Evolutionary conservation across 2,329 filamentous ascomycete genomes (phyloP), one percentile per base, ranked within the genome.

Genomic region (Onygenales sp.): DNA sequence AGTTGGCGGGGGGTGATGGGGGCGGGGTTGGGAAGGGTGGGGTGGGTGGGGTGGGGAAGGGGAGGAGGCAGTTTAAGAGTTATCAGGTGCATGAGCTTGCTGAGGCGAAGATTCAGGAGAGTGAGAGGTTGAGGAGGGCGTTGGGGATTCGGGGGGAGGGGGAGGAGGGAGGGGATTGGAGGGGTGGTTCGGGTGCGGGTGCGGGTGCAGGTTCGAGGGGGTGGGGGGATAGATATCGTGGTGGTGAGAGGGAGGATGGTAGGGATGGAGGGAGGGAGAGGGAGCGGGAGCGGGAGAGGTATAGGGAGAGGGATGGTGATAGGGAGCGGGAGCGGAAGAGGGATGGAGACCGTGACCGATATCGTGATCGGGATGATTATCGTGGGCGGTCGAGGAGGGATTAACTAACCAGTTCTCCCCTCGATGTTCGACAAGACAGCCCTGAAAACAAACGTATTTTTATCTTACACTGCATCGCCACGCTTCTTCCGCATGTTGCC

Each of bases 41-140:
- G 51, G 58, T 36, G 65, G 53, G 43, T 14, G 55, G 43, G 44
- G 58, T 58, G 5, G 35, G 33, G 13, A 61, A 57, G 57, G 64
- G 66, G 57, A 59, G 67, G 66, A 73, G 55, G 64, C 79, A 81
- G 8, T 78, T 97, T 59, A 98, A 97, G 73, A 79, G 84, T 60
- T 90, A 97, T 72, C 89, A 97, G 72, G 90, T 97, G 17, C 93
- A 98, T 74, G 93, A 97, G 73, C 79, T 95, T 68, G 93, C 93
- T 14, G 87, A 93, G 64, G 93, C 92, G 56, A 98, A 98, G 79
- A 92, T 95, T 61, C 86, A 89, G 68, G 93, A 98, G 78, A 95
- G 86, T 70, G 91, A 97, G 73, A 81, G 87, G 62, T 75, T 98
- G 67, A 77, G 92, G 59, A 87, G 79, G 70, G 93, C 93, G 7